Evolutionary conservation across 768 basidiomycete genomes (phyloP), one percentile per base, ranked within the genome.

Genomic region (Pilatotrama ljubarskyi): DNA sequence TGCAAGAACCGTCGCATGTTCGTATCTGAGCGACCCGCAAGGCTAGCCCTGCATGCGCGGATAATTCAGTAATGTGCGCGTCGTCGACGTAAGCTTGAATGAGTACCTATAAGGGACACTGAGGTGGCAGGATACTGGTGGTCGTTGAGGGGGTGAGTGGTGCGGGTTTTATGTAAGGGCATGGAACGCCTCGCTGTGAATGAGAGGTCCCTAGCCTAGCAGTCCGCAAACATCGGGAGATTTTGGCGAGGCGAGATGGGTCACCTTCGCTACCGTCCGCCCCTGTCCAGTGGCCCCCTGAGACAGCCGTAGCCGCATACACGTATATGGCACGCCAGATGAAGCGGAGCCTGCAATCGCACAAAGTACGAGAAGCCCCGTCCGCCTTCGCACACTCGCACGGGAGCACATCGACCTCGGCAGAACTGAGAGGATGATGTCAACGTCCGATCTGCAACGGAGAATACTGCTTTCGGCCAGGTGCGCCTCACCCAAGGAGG

Each of bases 401-500:
- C 44, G 49, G 59, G 14, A 29, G 17, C 15, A 29, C 20, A 13
- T 24, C 43, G 50, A 17, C 35, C 29, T 51, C 60, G 55, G 60
- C 59, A 54, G 59, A 61, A 55, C 47, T 50, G 41, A 36, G 22
- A 37, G 38, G 61, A 26, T 63, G 61, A 63, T 63, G 61, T 63
- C 61, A 63, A 63, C 56, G 35, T 63, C 61, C 61, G 61, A 63
- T 63, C 40, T 40, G 43, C 14, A 43, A 58, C 61, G 61, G 61
- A 63, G 56, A 50, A 57, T 57, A 38, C 55, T 57, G 47, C 42
- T 57, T 57, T 18, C 38, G 55, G 55, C 41, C 29, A 46, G 38
- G 29, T 32, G 47, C 55, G 55, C 55, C 55, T 49, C 55, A 49
- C 49, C 47, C 42, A 22, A 40, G 10, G 26, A 49, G 38, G 29